Evolutionary conservation across 352 stramenopile genomes (phyloP), one percentile per base, ranked within the genome.

Genomic region (Plasmopara viticola): DNA sequence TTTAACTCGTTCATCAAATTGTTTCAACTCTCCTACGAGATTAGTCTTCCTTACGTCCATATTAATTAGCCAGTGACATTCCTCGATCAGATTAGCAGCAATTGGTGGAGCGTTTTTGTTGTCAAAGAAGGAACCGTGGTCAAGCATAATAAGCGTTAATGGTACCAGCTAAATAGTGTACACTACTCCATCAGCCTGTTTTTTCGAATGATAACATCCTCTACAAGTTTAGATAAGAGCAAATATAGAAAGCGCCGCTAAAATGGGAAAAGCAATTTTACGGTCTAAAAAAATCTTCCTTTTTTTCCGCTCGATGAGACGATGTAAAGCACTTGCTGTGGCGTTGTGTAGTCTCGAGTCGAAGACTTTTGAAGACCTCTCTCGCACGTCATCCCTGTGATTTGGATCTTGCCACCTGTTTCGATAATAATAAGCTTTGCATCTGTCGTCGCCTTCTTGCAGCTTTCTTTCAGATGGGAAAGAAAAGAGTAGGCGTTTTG

Each of bases 61-160:
- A 28, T 34, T 60, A 46, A 83, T 20, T 13, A 83, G 44, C 69
- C 74, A 86, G 33, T 47, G 62, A 30, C 72, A 80, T 48, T 82
- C 66, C 44, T 44, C 25, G 6, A 64, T 20, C 28, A 85, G 51
- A 58, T 86, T 72, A 18, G 79, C 69, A 17, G 60, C 35, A 83
- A 50, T 20, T 55, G 55, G 15, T 66, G 64, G 34, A 80, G 41
- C 47, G 56, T 10, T 12, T 47, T 40, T 13, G 48, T 42, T 25
- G 38, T 13, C n/a, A 50, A 63, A 49, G 44, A 57, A 35, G 60
- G 43, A 42, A 41, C 10, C 20, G 49, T 40, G 7, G 40, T 48
- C 49, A 57, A 56, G 9, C 9, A 5, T 9, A 34, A 35, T 12
- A 35, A 35, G 31, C 10, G 31, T 12, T 35, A 35, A 35, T 12